phyloP scores from a whole-genome alignment of 2,329 filamentous ascomycete species.

The Aspergillus texensis region DNA sequence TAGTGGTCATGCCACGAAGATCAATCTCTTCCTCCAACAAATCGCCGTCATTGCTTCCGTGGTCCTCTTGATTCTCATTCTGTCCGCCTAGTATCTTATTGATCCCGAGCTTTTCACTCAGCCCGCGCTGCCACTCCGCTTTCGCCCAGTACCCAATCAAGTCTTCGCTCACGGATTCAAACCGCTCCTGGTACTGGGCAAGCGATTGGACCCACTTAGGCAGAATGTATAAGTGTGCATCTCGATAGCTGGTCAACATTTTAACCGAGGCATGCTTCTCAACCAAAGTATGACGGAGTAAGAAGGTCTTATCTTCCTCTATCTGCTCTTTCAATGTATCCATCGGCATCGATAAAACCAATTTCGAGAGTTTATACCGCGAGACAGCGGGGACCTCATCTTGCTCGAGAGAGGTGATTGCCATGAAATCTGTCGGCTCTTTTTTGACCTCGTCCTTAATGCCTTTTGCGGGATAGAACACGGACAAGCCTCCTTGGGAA shows the following conservation, averaged over 20 bases:
- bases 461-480: conserved; percentile 90
- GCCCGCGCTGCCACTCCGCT: conserved; percentile 81
- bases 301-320: conserved; percentile 68
- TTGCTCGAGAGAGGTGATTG: conserved; percentile 68
- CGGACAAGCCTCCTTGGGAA: conserved; percentile 74
- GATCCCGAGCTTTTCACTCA: conserved; percentile 77
- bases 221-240: conserved; percentile 93
- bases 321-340: conserved; percentile 84
- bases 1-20: conserved; percentile 56
- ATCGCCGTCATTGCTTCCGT: conserved; percentile 42
- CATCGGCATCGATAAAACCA: conserved; percentile 85
- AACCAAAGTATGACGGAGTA: conserved; percentile 75
- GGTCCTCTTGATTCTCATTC: conserved; percentile 43
- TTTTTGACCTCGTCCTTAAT: conserved; percentile 74
- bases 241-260: conserved; percentile 83
- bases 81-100: conserved; percentile 63
- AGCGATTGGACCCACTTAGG: conserved; percentile 90
- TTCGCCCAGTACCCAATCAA: conserved; percentile 97
- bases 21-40: conserved; percentile 58
- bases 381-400: conserved; percentile 55
- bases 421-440: conserved; percentile 92
- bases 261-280: conserved; percentile 73
- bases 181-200: conserved; percentile 73
- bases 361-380: conserved; percentile 70
- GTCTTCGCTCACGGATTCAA: conserved; percentile 90